Base-by-base conservation (phyloP, 1,284 basidiomycete species). In the Cystobasidium pallidum region DNA sequence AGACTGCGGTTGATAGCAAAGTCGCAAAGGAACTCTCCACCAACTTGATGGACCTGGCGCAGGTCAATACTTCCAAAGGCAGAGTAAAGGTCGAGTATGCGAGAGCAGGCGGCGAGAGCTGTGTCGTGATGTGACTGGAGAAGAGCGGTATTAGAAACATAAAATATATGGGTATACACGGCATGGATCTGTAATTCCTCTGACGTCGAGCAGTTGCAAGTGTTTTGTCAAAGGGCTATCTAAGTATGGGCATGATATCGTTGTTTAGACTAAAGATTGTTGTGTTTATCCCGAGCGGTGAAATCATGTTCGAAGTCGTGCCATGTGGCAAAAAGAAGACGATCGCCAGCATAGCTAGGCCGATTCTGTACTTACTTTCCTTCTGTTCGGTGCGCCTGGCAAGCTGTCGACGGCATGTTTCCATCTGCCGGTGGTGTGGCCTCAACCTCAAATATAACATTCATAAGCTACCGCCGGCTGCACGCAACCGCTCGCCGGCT, bases 1-100 rank as follows among this genome's bases (percentile, higher is more conserved):
- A 21, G 11, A 45, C 3, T 28, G 32, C 28, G 13, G 17, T 7
- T 28, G 32, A 51, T 24, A n/a, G 45, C 13, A 34, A 36, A 26
- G 51, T 24, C 24, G 61, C 36, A 17, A 61, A 34, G 15, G 21
- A 36, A 17, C 47, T 63, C 10, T 47, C 59, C 13, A 24, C 49
- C 26, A 52, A 52, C 21, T 6, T 55, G 13, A 63, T 71, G 61
- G 68, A 71, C 28, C 51, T 71, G 13, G 61, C 58, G 13, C 68
- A 71, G 68, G 36, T 71, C 45, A 71, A 71, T 41, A 63, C 59
- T 10, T 64, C 57, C 30, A 71, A 71, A 64, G 68, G 68, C 7
- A n/a, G 68, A 43, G 68, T 71, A 7, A 52, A 39, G 28, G 68
- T 71, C 1, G 68, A 71, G n/a, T 71, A 71, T 36, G 68, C 68